phyloP scores from a whole-genome alignment of 768 basidiomycete species.

The Panellus pusillus region DNA sequence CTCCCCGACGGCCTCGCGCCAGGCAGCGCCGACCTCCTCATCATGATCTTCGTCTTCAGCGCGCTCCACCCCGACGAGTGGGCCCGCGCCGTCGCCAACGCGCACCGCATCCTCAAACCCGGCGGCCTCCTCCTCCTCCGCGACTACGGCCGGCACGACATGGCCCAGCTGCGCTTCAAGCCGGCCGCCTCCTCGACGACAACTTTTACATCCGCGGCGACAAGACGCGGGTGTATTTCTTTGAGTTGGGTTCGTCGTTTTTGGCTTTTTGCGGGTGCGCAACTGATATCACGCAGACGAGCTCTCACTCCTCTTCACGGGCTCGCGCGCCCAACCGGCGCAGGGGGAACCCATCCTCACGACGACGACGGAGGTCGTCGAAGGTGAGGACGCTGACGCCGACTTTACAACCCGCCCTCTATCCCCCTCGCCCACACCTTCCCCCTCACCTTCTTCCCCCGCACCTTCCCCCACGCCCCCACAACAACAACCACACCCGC shows the following conservation, averaged over 20 bases:
- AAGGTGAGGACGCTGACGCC: slow-evolving; percentile 33
- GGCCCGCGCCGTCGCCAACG: slow-evolving; percentile 77
- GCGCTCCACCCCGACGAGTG: slow-evolving; percentile 95
- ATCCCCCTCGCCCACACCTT: too few relatives aligned
- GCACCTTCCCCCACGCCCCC: too few relatives aligned
- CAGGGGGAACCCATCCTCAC: slow-evolving; percentile 29
- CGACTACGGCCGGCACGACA: slow-evolving; percentile 94
- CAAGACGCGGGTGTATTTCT: slow-evolving; percentile 97
- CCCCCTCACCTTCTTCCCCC: too few relatives aligned
- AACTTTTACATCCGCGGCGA: slow-evolving; percentile 97
- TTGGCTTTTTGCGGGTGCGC: too few relatives aligned
- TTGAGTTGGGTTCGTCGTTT: slow-evolving; percentile 66
- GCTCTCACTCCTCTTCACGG: slow-evolving; percentile 78
- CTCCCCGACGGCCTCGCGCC: slow-evolving; percentile 66
- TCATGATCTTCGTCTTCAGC: slow-evolving; percentile 93
- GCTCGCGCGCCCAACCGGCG: slow-evolving; percentile 41
- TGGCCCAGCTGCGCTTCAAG: slow-evolving; percentile 95
- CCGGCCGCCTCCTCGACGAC: slow-evolving; percentile 82
- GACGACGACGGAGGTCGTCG: slow-evolving; percentile 36
- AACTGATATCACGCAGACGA: slow-evolving; percentile 75
- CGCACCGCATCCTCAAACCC: slow-evolving; percentile 84
- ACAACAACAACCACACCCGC: slow-evolving; percentile 6
- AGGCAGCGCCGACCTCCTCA: slow-evolving; percentile 78
- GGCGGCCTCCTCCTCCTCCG: slow-evolving; percentile 82
- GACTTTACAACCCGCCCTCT: neutral